Evolutionary conservation across 179 eudicot genomes (phyloP).

Genomic region (Beta corolliflora): DNA sequence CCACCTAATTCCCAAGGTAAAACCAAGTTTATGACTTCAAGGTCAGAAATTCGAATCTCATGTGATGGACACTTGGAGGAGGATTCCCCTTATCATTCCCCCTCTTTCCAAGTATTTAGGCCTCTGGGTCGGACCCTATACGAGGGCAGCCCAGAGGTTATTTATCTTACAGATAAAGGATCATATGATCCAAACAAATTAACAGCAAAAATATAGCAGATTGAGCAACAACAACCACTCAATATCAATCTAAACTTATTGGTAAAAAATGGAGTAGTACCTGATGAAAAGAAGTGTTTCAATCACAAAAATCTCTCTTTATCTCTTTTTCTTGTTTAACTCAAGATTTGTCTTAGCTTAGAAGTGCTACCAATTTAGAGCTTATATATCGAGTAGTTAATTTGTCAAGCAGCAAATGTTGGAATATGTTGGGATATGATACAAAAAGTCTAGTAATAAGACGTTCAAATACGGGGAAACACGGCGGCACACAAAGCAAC

Average conservation of each 20-base stretch:
- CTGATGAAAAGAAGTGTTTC: not conserved
- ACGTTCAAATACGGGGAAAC: constrained; percentile 20
- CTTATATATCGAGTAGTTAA: not conserved
- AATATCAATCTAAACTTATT: not conserved
- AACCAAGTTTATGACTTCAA: no score
- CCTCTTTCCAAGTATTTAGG: no score
- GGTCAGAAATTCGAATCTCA: no score
- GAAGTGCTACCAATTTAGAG: not conserved
- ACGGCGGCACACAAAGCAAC: constrained; percentile 14
- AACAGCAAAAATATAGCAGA: no score
- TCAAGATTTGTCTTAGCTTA: not conserved
- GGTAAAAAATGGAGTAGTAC: not conserved
- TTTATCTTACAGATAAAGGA: no score
- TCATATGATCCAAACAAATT: no score
- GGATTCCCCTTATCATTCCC: no score
- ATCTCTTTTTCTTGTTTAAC: not conserved
- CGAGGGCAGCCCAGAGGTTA: no score
- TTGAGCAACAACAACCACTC: no score
- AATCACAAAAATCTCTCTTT: not conserved
- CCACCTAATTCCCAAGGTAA: no score
- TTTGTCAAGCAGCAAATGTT: not conserved
- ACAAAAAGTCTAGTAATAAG: not conserved
- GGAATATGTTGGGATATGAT: constrained; percentile 1
- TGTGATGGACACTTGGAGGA: no score
- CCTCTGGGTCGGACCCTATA: no score